Percentiles rank a stretch among this genome's conserved stretches.
phyloP scores from a whole-genome alignment of 805 yeast genomes.

The Monosporozyma aquatica region DNA sequence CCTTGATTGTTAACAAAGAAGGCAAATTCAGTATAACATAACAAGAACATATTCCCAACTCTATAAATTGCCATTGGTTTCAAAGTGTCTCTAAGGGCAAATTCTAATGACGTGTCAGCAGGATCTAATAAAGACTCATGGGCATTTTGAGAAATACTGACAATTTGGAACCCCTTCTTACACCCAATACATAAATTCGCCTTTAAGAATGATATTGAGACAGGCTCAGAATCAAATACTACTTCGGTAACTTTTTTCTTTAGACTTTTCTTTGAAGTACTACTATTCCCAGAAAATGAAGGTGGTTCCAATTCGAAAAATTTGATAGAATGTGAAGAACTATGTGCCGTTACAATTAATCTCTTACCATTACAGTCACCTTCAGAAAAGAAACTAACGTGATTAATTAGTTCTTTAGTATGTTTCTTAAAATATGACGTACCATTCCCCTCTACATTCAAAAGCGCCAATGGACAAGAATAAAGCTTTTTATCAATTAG shows the following conservation, averaged over 20 bases:
- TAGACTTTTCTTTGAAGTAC: constrained; percentile 59
- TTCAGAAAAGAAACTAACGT: constrained; percentile 81
- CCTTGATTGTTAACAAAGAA: constrained; percentile 92
- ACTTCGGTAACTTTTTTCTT: constrained; percentile 67
- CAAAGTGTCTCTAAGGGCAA: constrained; percentile 61
- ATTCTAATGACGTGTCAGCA: constrained; percentile 96
- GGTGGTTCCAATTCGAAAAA: constrained; percentile 79
- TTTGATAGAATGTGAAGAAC: constrained; percentile 70
- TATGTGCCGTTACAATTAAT: constrained; percentile 80
- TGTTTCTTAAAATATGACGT: constrained; percentile 44
- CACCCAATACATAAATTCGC: constrained; percentile 91
- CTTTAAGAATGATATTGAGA: constrained; percentile 82
- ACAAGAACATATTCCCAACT: constrained; percentile 76
- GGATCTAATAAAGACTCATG: constrained; percentile 90
- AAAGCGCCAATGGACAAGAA: constrained; percentile 68
- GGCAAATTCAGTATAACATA: constrained; percentile 87
- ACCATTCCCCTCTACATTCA: constrained; percentile 30
- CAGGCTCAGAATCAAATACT: constrained; percentile 78
- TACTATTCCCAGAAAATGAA: constrained; percentile 28
- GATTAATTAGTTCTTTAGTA: constrained; percentile 74
- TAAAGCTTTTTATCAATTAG: constrained; percentile 73
- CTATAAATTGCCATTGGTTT: constrained; percentile 90
- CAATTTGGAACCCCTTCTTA: constrained; percentile 91
- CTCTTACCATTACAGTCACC: constrained; percentile 88
- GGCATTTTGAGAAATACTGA: constrained; percentile 71